phyloP scores from a whole-genome alignment of 2,329 filamentous ascomycete species.

The Xylaria sp. region DNA sequence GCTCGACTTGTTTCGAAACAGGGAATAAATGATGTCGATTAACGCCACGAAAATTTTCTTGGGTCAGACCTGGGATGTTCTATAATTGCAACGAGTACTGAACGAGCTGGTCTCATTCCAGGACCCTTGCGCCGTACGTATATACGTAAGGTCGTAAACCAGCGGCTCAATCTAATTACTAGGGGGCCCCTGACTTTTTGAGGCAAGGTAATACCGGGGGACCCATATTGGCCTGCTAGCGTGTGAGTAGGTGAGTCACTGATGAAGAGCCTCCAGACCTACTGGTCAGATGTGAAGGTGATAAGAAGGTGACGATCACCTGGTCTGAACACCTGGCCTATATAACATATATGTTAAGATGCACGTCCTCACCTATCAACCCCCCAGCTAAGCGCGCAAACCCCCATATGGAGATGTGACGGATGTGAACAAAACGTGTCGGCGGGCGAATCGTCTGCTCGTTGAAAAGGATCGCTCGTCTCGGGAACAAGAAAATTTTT shows the following conservation, averaged over 20 bases:
- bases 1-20: constrained; percentile 21
- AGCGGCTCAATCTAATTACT: constrained; percentile 29
- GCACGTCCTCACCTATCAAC: neutral
- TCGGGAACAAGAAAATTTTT: constrained; percentile 22
- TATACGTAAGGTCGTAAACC: constrained; percentile 21
- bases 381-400: constrained; percentile 14
- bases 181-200: neutral
- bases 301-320: constrained; percentile 6
- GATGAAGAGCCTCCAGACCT: neutral
- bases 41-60: constrained; percentile 39
- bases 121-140: constrained; percentile 31
- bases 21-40: constrained; percentile 3
- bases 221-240: constrained; percentile 20
- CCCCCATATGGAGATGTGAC: neutral
- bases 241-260: constrained; percentile 29
- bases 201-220: constrained; percentile 9
- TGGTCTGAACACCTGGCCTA: constrained; percentile 6
- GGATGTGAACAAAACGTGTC: constrained; percentile 17
- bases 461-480: neutral
- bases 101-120: constrained; percentile 14
- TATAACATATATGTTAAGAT: constrained; percentile 2
- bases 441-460: constrained; percentile 15
- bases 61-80: constrained; percentile 32
- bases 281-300: constrained; percentile 4
- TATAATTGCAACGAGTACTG: constrained; percentile 35